Conservation (phyloP, 176 grass and related monocot genomes). For the Olyra latifolia region DNA sequence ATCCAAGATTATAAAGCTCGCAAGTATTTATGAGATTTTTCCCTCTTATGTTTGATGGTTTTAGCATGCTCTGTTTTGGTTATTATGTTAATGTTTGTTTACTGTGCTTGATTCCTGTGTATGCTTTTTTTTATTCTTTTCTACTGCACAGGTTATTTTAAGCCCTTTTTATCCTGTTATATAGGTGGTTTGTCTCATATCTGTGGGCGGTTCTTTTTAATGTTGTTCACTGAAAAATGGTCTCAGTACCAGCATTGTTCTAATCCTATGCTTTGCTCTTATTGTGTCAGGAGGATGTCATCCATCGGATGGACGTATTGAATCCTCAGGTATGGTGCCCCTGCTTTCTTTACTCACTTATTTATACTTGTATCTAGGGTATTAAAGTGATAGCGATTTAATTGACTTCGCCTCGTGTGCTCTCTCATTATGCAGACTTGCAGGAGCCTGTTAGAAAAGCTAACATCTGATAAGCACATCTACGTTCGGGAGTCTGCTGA, state of each 20-base stretch:
- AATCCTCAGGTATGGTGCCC: slow-evolving; percentile 75
- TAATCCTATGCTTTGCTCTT: slow-evolving; percentile 19
- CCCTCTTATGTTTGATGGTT: background rate
- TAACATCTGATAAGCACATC: slow-evolving; percentile 57
- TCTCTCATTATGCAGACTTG: slow-evolving; percentile 59
- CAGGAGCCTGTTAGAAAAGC: slow-evolving; percentile 67
- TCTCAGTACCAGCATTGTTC: background rate
- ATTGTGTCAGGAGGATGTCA: slow-evolving; percentile 73
- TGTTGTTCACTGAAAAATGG: slow-evolving; percentile 2
- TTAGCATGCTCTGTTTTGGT: background rate
- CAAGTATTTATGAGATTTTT: background rate
- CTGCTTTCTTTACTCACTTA: background rate
- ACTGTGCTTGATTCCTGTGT: background rate
- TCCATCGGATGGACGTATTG: slow-evolving; percentile 75
- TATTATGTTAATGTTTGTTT: background rate
- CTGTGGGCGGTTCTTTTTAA: background rate
- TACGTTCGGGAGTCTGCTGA: slow-evolving; percentile 46
- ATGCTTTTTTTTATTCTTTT: background rate
- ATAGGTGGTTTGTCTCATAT: background rate
- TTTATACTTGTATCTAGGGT: background rate
- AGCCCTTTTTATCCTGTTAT: background rate
- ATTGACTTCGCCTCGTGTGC: background rate
- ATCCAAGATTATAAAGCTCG: background rate
- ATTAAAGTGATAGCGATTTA: background rate
- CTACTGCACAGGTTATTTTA: background rate